Evolutionary conservation across 1,139 yeast genomes (phyloP).

Genomic region (Groenewaldozyma sp.): DNA sequence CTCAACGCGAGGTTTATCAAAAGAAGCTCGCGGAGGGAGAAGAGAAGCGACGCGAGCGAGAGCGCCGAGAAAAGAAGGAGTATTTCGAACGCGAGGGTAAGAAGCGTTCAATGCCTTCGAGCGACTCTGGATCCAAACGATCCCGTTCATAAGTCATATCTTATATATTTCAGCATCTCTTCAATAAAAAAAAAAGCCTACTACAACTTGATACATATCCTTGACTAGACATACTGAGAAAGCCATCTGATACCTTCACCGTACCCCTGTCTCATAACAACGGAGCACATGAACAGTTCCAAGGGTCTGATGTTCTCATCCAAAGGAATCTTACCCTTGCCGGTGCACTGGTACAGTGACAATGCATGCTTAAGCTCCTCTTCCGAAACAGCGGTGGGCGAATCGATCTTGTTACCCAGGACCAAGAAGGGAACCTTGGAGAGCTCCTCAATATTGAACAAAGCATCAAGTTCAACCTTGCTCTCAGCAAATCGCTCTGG

Average conservation of each 20-base stretch:
- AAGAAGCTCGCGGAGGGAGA: conserved; percentile 69
- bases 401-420: conserved; percentile 94
- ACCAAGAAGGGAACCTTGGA: conserved; percentile 82
- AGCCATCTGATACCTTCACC: conserved; percentile 96
- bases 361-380: conserved; percentile 87
- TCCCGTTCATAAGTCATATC: not conserved
- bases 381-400: conserved; percentile 89
- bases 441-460: conserved; percentile 87
- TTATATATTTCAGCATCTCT: not conserved
- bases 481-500: conserved; percentile 92
- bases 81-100: conserved; percentile 70
- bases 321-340: conserved; percentile 65
- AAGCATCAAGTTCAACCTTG: conserved; percentile 86
- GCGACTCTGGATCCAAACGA: conserved; percentile 12
- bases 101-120: conserved; percentile 34
- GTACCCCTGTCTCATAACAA: conserved; percentile 93
- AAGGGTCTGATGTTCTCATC: conserved; percentile 80
- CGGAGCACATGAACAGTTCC: conserved; percentile 95
- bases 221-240: conserved; percentile 88
- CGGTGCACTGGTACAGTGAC: conserved; percentile 83
- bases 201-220: not conserved
- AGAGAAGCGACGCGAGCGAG: conserved; percentile 63
- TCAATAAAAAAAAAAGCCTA: conserved; percentile 1
- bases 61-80: conserved; percentile 78
- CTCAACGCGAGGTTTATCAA: conserved; percentile 63